Evolutionary conservation across 805 yeast species (phyloP).

Genomic region (Metschnikowia peoriensis): DNA sequence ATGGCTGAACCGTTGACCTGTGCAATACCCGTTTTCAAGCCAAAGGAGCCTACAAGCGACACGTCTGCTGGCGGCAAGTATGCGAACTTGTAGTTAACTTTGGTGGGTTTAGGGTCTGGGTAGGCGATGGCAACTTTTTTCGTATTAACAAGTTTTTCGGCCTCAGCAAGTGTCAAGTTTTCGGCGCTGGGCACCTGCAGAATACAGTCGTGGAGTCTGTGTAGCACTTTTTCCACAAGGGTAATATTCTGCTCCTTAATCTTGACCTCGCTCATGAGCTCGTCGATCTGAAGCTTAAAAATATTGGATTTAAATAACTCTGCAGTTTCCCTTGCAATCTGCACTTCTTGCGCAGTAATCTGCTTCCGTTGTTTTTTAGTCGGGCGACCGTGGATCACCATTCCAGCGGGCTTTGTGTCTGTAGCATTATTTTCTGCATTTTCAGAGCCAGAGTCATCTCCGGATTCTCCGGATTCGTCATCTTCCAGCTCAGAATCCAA

Average conservation of each 20-base stretch:
- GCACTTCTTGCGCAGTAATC: slow-evolving; percentile 77
- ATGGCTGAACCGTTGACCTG: slow-evolving; percentile 62
- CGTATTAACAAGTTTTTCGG: slow-evolving; percentile 50
- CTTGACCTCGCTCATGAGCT: slow-evolving; percentile 75
- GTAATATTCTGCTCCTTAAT: slow-evolving; percentile 66
- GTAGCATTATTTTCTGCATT: slow-evolving; percentile 7
- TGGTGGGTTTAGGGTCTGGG: slow-evolving; percentile 84
- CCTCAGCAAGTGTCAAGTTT: slow-evolving; percentile 54
- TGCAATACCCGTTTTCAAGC: slow-evolving; percentile 75
- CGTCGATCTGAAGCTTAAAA: slow-evolving; percentile 93
- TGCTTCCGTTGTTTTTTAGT: slow-evolving; percentile 38
- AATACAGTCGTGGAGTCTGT: slow-evolving; percentile 66
- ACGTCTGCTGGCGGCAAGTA: slow-evolving; percentile 71
- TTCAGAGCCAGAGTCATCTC: slow-evolving; percentile 13
- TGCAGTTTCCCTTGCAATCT: slow-evolving; percentile 89
- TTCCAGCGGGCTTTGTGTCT: background rate
- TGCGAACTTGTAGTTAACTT: slow-evolving; percentile 67
- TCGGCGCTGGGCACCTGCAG: slow-evolving; percentile 56
- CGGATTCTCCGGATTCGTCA: background rate
- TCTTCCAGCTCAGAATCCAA: slow-evolving; percentile 7
- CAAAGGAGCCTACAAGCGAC: slow-evolving; percentile 84
- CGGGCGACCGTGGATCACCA: slow-evolving; percentile 18
- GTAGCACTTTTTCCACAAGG: slow-evolving; percentile 71
- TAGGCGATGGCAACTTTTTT: slow-evolving; percentile 71
- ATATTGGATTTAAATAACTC: slow-evolving; percentile 93